phyloP scores from a whole-genome alignment of 257 asterid genomes.

The Echium plantagineum region DNA sequence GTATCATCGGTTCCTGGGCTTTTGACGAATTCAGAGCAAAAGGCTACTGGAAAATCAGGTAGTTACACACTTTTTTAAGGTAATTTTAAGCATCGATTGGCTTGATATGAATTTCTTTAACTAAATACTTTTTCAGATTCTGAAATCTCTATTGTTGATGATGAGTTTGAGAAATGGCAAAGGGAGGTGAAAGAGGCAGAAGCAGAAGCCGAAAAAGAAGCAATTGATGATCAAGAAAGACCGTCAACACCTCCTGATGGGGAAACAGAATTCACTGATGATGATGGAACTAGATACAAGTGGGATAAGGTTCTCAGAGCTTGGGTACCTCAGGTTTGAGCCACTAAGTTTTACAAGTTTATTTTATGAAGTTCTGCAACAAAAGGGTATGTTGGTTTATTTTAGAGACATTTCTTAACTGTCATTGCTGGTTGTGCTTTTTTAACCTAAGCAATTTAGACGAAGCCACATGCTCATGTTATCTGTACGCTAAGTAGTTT shows the following conservation, averaged over 20 bases:
- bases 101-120: constrained; percentile 3
- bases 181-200: constrained; percentile 75
- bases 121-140: constrained; percentile 26
- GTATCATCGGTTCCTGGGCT: constrained; percentile 47
- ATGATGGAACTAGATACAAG: constrained; percentile 87
- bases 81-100: constrained; percentile 1
- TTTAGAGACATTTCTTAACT: too few relatives aligned
- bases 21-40: constrained; percentile 21
- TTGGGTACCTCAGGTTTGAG: constrained; percentile 93
- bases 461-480: too few relatives aligned
- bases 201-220: constrained; percentile 34
- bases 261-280: constrained; percentile 88
- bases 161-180: constrained; percentile 85
- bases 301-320: constrained; percentile 73
- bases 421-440: too few relatives aligned
- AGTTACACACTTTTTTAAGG: background rate
- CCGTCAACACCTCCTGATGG: constrained; percentile 94
- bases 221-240: constrained; percentile 50
- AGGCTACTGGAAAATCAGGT: constrained; percentile 35
- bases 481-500: too few relatives aligned
- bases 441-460: too few relatives aligned
- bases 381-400: too few relatives aligned
- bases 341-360: background rate
- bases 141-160: constrained; percentile 43
- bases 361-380: too few relatives aligned